Conservation (phyloP, 441 rosid species). For the Rhodomyrtus psidioides region DNA sequence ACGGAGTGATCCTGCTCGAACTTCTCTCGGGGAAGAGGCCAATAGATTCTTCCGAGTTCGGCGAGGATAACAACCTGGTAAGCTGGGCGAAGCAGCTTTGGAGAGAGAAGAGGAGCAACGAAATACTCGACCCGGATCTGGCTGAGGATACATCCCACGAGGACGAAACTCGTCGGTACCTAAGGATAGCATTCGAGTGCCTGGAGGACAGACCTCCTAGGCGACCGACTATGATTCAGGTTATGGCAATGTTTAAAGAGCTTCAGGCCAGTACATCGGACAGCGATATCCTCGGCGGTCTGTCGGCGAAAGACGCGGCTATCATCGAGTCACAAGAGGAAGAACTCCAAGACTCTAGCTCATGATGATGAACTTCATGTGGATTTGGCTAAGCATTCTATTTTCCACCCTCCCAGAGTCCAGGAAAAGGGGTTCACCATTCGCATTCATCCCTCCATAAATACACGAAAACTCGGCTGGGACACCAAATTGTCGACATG, state of each 20-base stretch:
- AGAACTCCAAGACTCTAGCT: slow-evolving; percentile 12
- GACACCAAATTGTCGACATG: background rate
- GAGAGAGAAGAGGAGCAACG: slow-evolving; percentile 48
- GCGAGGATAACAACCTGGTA: slow-evolving; percentile 88
- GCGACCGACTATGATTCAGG: slow-evolving; percentile 95
- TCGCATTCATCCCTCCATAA: background rate
- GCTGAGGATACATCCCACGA: slow-evolving; percentile 29
- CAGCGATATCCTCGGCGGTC: slow-evolving; percentile 59
- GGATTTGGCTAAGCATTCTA: background rate
- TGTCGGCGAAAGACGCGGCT: slow-evolving; percentile 54
- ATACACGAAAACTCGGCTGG: background rate
- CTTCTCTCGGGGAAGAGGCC: slow-evolving; percentile 90
- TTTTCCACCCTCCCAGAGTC: background rate
- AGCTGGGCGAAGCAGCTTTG: slow-evolving; percentile 92
- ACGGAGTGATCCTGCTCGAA: slow-evolving; percentile 83
- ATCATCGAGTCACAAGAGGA: slow-evolving; percentile 57
- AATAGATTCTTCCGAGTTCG: slow-evolving; percentile 67
- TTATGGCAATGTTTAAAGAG: slow-evolving; percentile 93
- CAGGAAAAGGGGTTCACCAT: background rate
- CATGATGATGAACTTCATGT: slow-evolving; percentile 4
- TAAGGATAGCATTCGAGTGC: slow-evolving; percentile 79
- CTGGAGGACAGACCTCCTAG: slow-evolving; percentile 75
- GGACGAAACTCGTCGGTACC: slow-evolving; percentile 55
- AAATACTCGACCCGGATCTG: slow-evolving; percentile 63
- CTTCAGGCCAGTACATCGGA: slow-evolving; percentile 68